Conservation (phyloP, 257 asterid species). For the Ophiorrhiza pumila region DNA sequence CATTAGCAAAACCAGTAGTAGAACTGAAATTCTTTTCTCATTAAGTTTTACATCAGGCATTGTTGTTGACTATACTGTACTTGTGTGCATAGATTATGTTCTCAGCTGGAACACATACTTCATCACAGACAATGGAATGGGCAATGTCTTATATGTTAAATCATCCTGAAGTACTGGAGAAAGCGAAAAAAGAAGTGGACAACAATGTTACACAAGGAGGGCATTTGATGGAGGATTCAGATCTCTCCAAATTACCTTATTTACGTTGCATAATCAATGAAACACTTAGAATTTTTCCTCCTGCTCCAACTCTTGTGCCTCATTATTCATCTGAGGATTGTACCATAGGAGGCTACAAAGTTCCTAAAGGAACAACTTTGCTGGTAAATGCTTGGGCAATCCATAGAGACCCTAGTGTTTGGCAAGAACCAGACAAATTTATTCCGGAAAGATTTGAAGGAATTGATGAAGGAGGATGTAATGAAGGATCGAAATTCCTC, state of each 20-base stretch:
- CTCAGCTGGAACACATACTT: conserved; percentile 11
- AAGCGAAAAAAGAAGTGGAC: not conserved
- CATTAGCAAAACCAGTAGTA: not conserved
- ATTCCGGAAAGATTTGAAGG: conserved; percentile 33
- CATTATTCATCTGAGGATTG: conserved; percentile 32
- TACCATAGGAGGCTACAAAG: conserved; percentile 17
- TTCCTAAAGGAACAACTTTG: conserved; percentile 27
- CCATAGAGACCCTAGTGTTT: conserved; percentile 22
- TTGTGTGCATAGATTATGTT: conserved; percentile 1
- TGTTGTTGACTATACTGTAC: not conserved
- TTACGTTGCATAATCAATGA: conserved; percentile 35
- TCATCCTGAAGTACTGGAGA: not conserved
- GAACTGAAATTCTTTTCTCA: not conserved
- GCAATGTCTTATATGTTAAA: conserved; percentile 12
- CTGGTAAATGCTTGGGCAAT: conserved; percentile 40
- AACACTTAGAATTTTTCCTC: conserved; percentile 33
- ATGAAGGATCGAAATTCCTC: not conserved
- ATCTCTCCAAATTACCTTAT: conserved; percentile 32
- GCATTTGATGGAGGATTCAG: conserved; percentile 24
- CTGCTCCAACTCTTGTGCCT: conserved; percentile 34
- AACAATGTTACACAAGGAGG: not conserved
- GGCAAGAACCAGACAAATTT: conserved; percentile 28
- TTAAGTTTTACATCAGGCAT: not conserved
- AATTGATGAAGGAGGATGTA: not conserved
- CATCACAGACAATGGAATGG: conserved; percentile 6